Base-by-base conservation (phyloP, 2,329 filamentous ascomycete species). In the Fusarium denticulatum region DNA sequence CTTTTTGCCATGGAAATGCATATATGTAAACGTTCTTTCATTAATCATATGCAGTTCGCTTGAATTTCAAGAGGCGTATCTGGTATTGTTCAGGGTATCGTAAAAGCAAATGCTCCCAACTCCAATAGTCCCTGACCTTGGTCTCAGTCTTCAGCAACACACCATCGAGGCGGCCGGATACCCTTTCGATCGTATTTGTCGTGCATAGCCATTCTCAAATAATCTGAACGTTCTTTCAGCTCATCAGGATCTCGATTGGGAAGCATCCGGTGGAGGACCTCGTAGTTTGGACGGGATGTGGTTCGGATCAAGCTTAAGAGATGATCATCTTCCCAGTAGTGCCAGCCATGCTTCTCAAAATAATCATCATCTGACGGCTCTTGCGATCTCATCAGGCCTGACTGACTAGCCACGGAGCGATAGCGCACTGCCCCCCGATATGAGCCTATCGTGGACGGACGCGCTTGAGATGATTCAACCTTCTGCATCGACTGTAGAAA, bases 131-230 rank as follows among this genome's bases (percentile, higher is more conserved):
- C 40, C 30, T 37, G 24, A 15, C 22, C 28, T 28, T n/a, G n/a
- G 12, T 40, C 40, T 72, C 50, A 71, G 37, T 39, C 53, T 30
- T 58, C 28, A n/a, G 71, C 60, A 43, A 74, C 74, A 36, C 77
- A 80, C 78, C 79, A 80, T 26, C 60, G 42, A 22, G 79, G 79
- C 22, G 79, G 79, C 10, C 26, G 28, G 7, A 59, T 20, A 8
- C 67, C 72, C 43, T 9, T n/a, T 20, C 37, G 49, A 47, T 75
- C 53, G 57, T 75, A 78, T 43, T 76, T 77, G 39, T 43, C 34
- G 32, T 71, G 69, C 56, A 78, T 71, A 24, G 57, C 56, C n/a
- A 45, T 61, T 57, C 60, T 77, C 60, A 80, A 34, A n/a, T 71
- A 58, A 32, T n/a, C 49, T 37, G 73, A 69, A 11, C 79, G 68